Conservation (phyloP, 305 asterid genomes). For the Fraxinus nigra region DNA sequence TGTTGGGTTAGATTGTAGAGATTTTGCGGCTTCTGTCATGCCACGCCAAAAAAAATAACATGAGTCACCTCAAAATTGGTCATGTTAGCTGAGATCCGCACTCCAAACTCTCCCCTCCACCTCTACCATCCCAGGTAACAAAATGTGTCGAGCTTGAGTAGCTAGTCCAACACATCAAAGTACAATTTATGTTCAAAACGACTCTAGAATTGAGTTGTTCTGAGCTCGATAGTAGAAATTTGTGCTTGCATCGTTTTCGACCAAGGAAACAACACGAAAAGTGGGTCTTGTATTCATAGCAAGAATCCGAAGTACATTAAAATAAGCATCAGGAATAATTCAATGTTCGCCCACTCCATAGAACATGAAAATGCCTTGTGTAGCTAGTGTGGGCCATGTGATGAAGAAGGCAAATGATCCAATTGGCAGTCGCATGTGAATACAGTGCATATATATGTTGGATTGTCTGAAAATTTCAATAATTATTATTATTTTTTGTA, state of each 20-base stretch:
- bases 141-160: not conserved
- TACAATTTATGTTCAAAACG: not conserved
- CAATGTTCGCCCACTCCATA: not conserved
- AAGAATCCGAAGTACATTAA: not conserved
- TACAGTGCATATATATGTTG: not conserved
- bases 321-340: not conserved
- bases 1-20: not conserved
- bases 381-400: slow-evolving; percentile 17
- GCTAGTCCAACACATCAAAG: not conserved
- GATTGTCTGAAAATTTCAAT: not conserved
- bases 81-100: not conserved
- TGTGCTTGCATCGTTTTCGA: no score
- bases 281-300: not conserved
- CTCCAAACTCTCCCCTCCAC: not conserved
- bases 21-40: not conserved
- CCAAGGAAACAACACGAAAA: not conserved
- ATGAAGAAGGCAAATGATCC: slow-evolving; percentile 9
- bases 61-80: not conserved
- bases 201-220: not conserved
- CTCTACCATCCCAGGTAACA: not conserved
- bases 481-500: not conserved
- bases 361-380: not conserved
- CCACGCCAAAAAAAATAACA: not conserved
- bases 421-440: not conserved
- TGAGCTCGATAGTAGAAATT: not conserved